phyloP scores from a whole-genome alignment of 257 asterid genomes.

The Ophiorrhiza pumila region DNA sequence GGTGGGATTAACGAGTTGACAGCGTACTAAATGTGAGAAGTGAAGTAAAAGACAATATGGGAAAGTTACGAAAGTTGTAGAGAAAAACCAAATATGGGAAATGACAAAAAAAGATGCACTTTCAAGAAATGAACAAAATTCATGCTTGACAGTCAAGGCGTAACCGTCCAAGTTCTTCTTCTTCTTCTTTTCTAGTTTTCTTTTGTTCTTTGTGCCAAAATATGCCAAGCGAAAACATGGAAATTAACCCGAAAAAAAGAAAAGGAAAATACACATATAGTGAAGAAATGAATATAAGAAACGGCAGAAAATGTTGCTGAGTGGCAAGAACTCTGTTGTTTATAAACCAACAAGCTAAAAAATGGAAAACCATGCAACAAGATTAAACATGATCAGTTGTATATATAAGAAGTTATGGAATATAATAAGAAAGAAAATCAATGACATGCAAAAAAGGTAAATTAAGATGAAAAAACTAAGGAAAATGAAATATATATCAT shows the following conservation, averaged over 20 bases:
- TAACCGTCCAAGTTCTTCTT: not conserved
- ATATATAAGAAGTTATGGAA: not conserved
- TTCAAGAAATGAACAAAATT: not conserved
- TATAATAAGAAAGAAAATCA: not conserved
- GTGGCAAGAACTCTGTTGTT: not conserved
- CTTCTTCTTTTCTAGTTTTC: not conserved
- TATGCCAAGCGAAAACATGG: not conserved
- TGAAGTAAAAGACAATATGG: not conserved
- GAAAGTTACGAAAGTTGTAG: not conserved
- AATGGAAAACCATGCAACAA: not conserved
- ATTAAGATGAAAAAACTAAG: not conserved
- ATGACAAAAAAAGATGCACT: not conserved
- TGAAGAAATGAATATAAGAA: not conserved
- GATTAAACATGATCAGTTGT: too few relatives aligned
- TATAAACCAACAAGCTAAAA: too few relatives aligned
- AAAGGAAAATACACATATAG: not conserved
- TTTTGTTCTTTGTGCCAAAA: too few relatives aligned
- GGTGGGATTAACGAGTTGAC: not conserved
- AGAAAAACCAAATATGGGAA: conserved; percentile 2
- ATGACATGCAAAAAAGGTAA: too few relatives aligned
- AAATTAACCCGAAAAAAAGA: not conserved
- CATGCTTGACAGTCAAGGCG: not conserved
- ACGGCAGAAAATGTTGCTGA: not conserved
- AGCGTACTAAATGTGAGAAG: not conserved
- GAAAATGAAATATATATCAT: not conserved